These are phyloP conservation scores for Fusarium musae DNA, from an alignment of 2,329 filamentous ascomycete genomes.

Conservation along the genomic window DNA sequence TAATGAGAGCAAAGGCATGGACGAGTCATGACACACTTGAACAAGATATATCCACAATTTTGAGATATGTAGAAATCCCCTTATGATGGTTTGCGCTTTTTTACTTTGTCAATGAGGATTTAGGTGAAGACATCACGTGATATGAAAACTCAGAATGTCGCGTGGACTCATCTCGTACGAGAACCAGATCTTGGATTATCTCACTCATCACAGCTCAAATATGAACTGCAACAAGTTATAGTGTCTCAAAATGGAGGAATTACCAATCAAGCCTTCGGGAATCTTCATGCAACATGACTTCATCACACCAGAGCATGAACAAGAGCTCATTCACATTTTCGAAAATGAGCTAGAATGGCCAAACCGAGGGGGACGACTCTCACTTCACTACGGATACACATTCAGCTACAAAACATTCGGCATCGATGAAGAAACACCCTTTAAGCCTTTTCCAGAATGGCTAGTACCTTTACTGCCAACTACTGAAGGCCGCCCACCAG, in stretches of 20 bases:
- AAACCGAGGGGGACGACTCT: constrained; percentile 56
- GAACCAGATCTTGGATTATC: not conserved
- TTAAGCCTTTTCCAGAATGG: constrained; percentile 63
- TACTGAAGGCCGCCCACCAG: constrained; percentile 57
- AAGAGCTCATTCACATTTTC: constrained; percentile 55
- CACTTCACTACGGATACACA: constrained; percentile 66
- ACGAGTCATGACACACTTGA: too few relatives aligned
- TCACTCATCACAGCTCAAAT: not conserved
- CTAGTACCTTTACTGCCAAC: constrained; percentile 59
- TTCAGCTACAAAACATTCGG: constrained; percentile 70
- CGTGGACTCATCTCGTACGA: not conserved
- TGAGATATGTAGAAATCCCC: too few relatives aligned
- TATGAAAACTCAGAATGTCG: constrained; percentile 7
- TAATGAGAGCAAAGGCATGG: too few relatives aligned
- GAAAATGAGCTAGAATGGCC: constrained; percentile 58
- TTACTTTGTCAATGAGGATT: fast-evolving
- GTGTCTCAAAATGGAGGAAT: constrained; percentile 46
- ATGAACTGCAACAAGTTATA: constrained; percentile 4
- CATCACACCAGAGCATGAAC: constrained; percentile 58
- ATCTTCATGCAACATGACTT: constrained; percentile 60
- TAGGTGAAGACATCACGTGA: not conserved
- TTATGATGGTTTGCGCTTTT: too few relatives aligned
- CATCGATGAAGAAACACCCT: constrained; percentile 61
- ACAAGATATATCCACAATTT: too few relatives aligned
- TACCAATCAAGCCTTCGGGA: constrained; percentile 48